Evolutionary conservation across 768 basidiomycete genomes (phyloP), one percentile per base, ranked within the genome.

Genomic region (Exidia glandulosa): DNA sequence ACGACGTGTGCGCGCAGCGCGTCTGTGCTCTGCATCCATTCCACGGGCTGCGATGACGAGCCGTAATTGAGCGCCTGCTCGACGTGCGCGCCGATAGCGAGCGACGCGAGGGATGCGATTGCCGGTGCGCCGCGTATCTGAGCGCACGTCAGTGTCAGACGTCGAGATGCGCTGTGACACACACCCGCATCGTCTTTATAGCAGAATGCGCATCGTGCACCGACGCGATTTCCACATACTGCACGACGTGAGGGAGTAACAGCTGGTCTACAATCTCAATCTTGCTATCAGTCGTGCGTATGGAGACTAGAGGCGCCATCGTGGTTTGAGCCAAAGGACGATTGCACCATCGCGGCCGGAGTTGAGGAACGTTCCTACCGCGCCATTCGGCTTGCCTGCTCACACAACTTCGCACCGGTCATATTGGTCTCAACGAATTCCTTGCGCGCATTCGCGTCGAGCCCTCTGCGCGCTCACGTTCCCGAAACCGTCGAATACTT

Each of bases 261-360:
- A 95, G 81, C 76, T 96, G 94, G 74, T 97, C 87, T 58, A 96
- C 80, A 64, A 97, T 95, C 72, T 93, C 86, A 61, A 96, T 81
- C 62, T 76, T 73, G 65, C 77, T 75, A 9, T 77, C 76, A 34
- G 75, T 71, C 1, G 69, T 73, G 29, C 71, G 72, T 63, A 81
- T 80, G 9, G 80, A 79, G 9, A 70, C 68, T 57, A 75, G 65
- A 12, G 63, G 31, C 48, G 67, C 63, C 65, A 67, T 69, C 58
- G 50, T 58, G n/a, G n/a, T n/a, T n/a, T n/a, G n/a, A n/a, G n/a
- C n/a, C n/a, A n/a, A n/a, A n/a, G n/a, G n/a, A n/a, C n/a, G n/a
- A n/a, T n/a, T n/a, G n/a, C n/a, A n/a, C n/a, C n/a, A n/a, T n/a
- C n/a, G n/a, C n/a, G n/a, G n/a, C n/a, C n/a, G 10, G 36, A 14